Conservation (phyloP, 2,329 filamentous ascomycete genomes). For the Dryadomyces quercivorus region DNA sequence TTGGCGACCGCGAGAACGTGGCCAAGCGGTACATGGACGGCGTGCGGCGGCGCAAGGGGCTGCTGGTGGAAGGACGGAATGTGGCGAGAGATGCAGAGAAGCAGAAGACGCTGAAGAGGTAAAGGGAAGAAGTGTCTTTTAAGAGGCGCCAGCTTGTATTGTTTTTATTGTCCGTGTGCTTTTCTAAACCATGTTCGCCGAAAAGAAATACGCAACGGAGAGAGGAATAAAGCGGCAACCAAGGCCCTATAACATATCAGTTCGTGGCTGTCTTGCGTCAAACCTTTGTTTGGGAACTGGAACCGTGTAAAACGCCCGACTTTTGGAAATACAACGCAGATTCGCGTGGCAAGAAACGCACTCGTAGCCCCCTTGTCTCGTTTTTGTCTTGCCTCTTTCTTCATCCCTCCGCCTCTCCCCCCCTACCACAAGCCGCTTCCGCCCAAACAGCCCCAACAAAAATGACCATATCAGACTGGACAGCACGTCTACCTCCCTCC, state of each 20-base stretch:
- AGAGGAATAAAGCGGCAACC: neutral
- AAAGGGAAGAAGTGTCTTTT: slow-evolving; percentile 10
- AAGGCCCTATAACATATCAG: no score
- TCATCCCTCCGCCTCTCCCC: no score
- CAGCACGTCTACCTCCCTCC: neutral
- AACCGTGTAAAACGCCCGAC: slow-evolving; percentile 2
- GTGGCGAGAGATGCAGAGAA: slow-evolving; percentile 86
- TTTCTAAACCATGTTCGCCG: neutral
- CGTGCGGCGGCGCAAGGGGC: slow-evolving; percentile 74
- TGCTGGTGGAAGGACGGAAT: slow-evolving; percentile 68
- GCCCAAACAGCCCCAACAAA: neutral
- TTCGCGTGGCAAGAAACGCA: neutral
- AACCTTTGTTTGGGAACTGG: neutral
- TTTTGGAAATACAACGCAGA: slow-evolving; percentile 1
- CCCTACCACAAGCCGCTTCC: no score
- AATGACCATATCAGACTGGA: neutral
- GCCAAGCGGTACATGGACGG: slow-evolving; percentile 92
- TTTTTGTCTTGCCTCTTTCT: neutral
- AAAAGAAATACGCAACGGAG: neutral
- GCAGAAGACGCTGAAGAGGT: slow-evolving; percentile 59
- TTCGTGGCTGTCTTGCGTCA: no score
- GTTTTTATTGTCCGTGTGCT: slow-evolving; percentile 3
- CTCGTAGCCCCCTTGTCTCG: neutral
- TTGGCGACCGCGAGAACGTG: slow-evolving; percentile 89
- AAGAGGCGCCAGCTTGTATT: slow-evolving; percentile 17